Percentiles rank a stretch among this genome's conserved stretches.
Conservation (phyloP, 1,284 basidiomycete genomes). For the Ustilago tritici region DNA sequence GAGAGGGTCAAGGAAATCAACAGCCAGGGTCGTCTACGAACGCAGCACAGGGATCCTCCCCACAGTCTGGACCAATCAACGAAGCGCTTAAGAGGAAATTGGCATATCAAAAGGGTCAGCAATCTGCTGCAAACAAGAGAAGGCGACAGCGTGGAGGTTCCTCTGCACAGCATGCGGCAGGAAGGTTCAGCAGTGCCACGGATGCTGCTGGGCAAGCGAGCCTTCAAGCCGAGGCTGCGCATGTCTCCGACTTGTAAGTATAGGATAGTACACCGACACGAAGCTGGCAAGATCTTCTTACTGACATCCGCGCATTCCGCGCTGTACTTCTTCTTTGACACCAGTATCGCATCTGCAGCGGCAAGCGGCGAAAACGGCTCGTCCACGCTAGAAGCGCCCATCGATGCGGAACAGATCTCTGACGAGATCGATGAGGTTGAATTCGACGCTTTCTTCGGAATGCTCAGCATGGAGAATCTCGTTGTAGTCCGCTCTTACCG, state of each 20-base stretch:
- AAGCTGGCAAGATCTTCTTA: background rate
- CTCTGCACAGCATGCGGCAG: conserved; percentile 10
- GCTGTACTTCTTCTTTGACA: background rate
- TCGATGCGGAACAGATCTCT: conserved; percentile 21
- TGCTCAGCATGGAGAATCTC: conserved; percentile 82
- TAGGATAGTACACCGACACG: background rate
- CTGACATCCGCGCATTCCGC: background rate
- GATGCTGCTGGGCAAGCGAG: conserved; percentile 27
- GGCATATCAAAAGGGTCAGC: conserved; percentile 43
- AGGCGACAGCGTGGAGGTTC: conserved; percentile 69
- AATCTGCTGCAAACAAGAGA: conserved; percentile 68
- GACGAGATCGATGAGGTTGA: conserved; percentile 47
- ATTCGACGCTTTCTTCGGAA: conserved; percentile 80
- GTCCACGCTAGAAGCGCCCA: background rate
- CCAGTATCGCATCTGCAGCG: conserved; percentile 22
- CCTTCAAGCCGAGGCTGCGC: conserved; percentile 73
- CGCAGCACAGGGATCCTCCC: conserved; percentile 1
- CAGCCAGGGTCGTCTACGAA: conserved; percentile 23
- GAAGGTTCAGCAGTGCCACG: conserved; percentile 24
- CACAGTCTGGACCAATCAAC: conserved; percentile 20
- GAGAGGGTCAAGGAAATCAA: conserved; percentile 1
- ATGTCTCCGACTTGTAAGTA: conserved; percentile 76
- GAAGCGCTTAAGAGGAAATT: conserved; percentile 63
- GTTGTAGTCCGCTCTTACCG: conserved; percentile 89
- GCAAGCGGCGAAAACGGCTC: conserved; percentile 17